Base-by-base conservation (phyloP, 2,329 filamentous ascomycete species). In the Leptographium lundbergii region DNA sequence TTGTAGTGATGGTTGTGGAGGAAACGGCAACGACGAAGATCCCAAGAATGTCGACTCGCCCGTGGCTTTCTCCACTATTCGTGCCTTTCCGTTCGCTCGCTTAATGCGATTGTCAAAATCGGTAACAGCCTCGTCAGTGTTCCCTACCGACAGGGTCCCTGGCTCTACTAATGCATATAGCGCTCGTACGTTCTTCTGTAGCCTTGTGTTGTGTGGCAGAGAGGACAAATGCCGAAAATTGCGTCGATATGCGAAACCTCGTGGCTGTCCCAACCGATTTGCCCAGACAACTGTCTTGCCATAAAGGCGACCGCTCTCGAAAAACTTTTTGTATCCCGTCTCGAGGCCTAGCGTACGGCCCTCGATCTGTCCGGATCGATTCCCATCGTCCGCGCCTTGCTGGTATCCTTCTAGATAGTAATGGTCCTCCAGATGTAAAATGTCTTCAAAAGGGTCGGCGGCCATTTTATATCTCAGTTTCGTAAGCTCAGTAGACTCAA, bases 311-410 rank as follows among this genome's bases (percentile, higher is more conserved):
- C 92, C 92, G 70, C 90, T 81, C 62, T 90, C 86, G 50, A 88
- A 69, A 68, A 95, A 96, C 73, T 96, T 97, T 66, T 96, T 89
- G 66, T 94, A 97, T 0, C 91, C 92, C 64, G 91, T 94, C 69
- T 95, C 88, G 50, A 97, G 82, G 0, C 92, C 94, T 69, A 97
- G 90, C 24, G 90, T 82, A 57, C 91, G 88, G 61, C 94, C 94
- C 77, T 99, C 94, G 63, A 89, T 84, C 60, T 86, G 85, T 47
- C 94, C 94, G 36, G 89, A 86, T 61, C 80, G 79, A 48, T 82
- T 76, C 61, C 94, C 94, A 72, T 96, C 92, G 48, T 78, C 74
- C 54, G 83, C 71, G 51, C 94, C 94, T 58, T 89, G 80, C 6
- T 77, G 71, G 75, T 91, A 92, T 61, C 94, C 94, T 71, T 92